Evolutionary conservation across 306 rosid species (phyloP), one percentile per base, ranked within the genome.

Genomic region (Pueraria montana): DNA sequence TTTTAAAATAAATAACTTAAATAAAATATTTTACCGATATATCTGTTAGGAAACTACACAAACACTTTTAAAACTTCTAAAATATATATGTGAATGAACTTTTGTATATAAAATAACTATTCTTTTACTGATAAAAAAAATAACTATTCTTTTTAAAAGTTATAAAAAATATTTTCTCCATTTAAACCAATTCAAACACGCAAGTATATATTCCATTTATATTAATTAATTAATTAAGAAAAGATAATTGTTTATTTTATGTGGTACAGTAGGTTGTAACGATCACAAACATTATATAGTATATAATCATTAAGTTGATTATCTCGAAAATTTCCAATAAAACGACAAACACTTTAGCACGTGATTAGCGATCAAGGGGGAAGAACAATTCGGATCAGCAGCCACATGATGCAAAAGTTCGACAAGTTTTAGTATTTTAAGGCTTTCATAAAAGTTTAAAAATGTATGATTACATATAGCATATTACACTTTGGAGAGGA

Each of bases 331-430:
- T 11, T 40, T 68, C 5, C 6, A 68, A 42, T 68, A 42, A 63
- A 68, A 68, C 34, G 53, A 68, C 34, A 68, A 68, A 68, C 10
- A 38, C 34, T 42, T n/a, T 17, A 67, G 17, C 73, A 68, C 74
- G 49, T 68, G 74, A 68, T 43, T 21, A 20, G 53, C 53, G 52
- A 68, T 20, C 5, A 42, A 68, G 4, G 74, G 53, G 52, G 53
- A 38, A 20, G 73, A 21, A 68, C 20, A 21, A 21, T 68, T 20
- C 4, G 53, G 53, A 68, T 68, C 34, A 68, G 24, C 48, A 66
- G 27, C 49, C 8, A 66, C 21, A 17, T 20, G 53, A 18, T 68
- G 5, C 16, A 18, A 68, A 42, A 36, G 9, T n/a, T 9, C 9
- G 26, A n/a, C 50, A 38, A 18, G 34, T 67, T 67, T 67, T 40